These are phyloP conservation scores for Fraxinus platypoda DNA, from an alignment of 305 asterid genomes.

Conservation along the genomic window DNA sequence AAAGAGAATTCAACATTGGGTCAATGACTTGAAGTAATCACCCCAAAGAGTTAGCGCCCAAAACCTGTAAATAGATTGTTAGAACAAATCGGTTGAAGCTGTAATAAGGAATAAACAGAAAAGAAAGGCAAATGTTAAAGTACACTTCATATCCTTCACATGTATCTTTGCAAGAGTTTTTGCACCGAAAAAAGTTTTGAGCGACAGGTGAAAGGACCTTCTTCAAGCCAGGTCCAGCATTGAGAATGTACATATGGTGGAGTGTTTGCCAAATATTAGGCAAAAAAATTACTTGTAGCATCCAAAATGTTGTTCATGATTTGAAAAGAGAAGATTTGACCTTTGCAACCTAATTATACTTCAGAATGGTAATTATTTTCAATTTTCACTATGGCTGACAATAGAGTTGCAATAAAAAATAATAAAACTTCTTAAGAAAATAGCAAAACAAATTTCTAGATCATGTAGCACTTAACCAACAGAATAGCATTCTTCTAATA, in stretches of 20 bases:
- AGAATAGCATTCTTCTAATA: slow-evolving; percentile 1
- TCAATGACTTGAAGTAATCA: slow-evolving; percentile 74
- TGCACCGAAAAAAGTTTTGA: slow-evolving; percentile 70
- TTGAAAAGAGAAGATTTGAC: neutral
- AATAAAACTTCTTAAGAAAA: slow-evolving; percentile 15
- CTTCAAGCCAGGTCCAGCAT: slow-evolving; percentile 85
- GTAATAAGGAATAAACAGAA: neutral
- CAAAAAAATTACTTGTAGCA: neutral
- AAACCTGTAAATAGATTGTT: slow-evolving; percentile 48
- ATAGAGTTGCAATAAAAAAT: slow-evolving; percentile 41
- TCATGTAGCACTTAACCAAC: neutral
- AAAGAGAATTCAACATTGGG: slow-evolving; percentile 51
- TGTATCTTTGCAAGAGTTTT: slow-evolving; percentile 72
- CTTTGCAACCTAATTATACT: neutral
- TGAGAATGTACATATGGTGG: slow-evolving; percentile 75
- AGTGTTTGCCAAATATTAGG: slow-evolving; percentile 57
- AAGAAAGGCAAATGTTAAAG: neutral
- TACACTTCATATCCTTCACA: slow-evolving; percentile 32
- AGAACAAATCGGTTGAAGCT: slow-evolving; percentile 21
- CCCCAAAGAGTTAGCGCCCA: slow-evolving; percentile 69
- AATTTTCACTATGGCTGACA: slow-evolving; percentile 57
- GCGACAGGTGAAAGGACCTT: slow-evolving; percentile 90
- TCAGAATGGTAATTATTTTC: slow-evolving; percentile 68
- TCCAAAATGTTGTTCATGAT: slow-evolving; percentile 5
- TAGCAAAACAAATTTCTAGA: slow-evolving; percentile 2